These are phyloP conservation scores for Ceratocystis colombiana DNA, from an alignment of 2,329 filamentous ascomycete species.

Conservation along the genomic window DNA sequence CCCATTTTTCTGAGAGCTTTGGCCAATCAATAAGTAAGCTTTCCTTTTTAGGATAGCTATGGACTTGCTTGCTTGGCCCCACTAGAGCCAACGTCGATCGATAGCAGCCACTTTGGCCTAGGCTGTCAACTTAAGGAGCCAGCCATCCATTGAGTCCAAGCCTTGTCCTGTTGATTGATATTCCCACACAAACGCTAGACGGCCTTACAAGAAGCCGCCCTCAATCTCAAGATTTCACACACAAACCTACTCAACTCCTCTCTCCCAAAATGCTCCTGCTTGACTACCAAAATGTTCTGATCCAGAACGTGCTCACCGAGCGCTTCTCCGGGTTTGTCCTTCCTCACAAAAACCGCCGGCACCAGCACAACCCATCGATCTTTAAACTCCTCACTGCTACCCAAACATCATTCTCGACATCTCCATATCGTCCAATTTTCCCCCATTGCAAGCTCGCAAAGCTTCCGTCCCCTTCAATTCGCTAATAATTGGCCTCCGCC, in stretches of 20 bases:
- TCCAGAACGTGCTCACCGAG: conserved; percentile 91
- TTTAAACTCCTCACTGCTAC: background rate
- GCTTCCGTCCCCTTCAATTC: background rate
- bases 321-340: conserved; percentile 66
- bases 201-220: background rate
- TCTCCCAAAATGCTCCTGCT: conserved; percentile 67
- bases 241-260: background rate
- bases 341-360: conserved; percentile 30
- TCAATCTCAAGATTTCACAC: background rate
- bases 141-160: conserved; percentile 7
- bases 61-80: conserved; percentile 20
- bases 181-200: background rate
- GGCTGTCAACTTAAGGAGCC: conserved; percentile 18
- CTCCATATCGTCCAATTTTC: background rate
- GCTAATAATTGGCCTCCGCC: background rate
- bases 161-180: conserved; percentile 16
- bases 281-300: conserved; percentile 97
- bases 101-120: conserved; percentile 21
- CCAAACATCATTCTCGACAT: conserved; percentile 3
- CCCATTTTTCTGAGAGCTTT: conserved; percentile 8
- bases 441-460: background rate
- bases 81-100: conserved; percentile 18
- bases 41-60: conserved; percentile 16
- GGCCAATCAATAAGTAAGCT: conserved; percentile 23
- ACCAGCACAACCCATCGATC: background rate